Evolutionary conservation across 23 red algal species (phyloP), one percentile per base, ranked within the genome.

Genomic region (Gracilaria domingensis): DNA sequence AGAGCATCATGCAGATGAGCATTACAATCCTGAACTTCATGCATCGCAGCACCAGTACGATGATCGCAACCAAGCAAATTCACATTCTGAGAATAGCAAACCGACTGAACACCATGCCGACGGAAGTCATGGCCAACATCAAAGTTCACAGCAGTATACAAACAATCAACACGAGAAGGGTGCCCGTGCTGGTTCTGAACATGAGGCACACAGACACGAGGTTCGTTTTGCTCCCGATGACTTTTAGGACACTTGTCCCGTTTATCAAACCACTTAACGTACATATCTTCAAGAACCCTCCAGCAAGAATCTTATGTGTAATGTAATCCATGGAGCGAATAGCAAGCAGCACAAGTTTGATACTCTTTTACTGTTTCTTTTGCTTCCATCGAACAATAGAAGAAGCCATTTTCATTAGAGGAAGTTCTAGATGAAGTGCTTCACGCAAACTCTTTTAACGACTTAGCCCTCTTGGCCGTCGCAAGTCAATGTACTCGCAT

Each of bases 191-290:
- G 64, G 32, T 32, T 37, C 64, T 37, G 33, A 37, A 69, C 64
- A 69, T 69, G 33, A 37, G 12, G 64, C 8, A 37, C 64, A 69
- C 0, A 69, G 64, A 37, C 64, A 34, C 1, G 7, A 37, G 38
- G 64, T 77, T 77, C 38, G 50, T 77, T 77, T 77, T 32, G 72
- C 72, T 30, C 72, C 72, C 6, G 72, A 77, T 50, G 72, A 77
- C 42, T 77, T 77, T 50, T 77, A 55, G 17, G 72, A 77, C 12
- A 32, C 17, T n/a, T 44, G 8, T 42, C 12, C 42, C 23, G 2
- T 8, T 62, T 29, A 8, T 11, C 21, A 29, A 62, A 62, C 24
- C 59, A 30, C 24, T 30, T 30, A 9, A 12, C 9, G 26, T 30
- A 30, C 59, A 62, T 4, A 9, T 62, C 26, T 4, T 12, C 29